Base-by-base conservation (phyloP, 2,329 filamentous ascomycete species). In the Clonostachys byssicola region DNA sequence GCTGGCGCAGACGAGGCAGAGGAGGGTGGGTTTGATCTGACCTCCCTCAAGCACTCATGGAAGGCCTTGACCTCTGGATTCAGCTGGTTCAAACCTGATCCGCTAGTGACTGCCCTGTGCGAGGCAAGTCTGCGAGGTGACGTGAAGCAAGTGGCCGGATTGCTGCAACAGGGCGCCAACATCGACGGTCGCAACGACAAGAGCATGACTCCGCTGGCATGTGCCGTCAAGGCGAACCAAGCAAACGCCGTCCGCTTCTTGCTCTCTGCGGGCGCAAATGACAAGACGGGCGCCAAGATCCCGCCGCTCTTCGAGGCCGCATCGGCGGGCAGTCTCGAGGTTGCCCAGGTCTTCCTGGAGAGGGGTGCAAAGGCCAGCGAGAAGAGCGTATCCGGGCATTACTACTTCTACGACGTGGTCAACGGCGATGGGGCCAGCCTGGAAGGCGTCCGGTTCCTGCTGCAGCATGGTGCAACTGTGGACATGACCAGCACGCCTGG, bases 131-230 rank as follows among this genome's bases (percentile, higher is more conserved):
- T 59, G 2, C 52, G 55, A 2, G 66, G 66, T 1, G 61, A 68
- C n/a, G 49, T 62, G 1, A 52, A 54, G 12, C 65, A 68, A 17
- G 58, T 67, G 39, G 57, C 54, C 2, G 62, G 59, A 1, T 54
- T 69, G 16, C 49, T 69, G 10, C 49, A 54, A 4, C 60, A 67
- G 42, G 66, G 66, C 7, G 63, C 61, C 35, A 66, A 63, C 36
- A 57, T 67, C 30, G 61, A 67, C 45, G 65, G 66, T 5, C 56
- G 58, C n/a, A 61, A 69, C 33, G 66, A 64, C 3, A 52, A 66
- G 6, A 60, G 65, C 2, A 59, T 65, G 34, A 64, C 60, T 0
- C 56, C 66, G 2, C 50, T 69, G 12, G 59, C 61, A 33, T 65
- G 65, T 9, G 65, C 66, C 7, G 58, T 67, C 4, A n/a, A 60